Base-by-base conservation (phyloP, 495 filamentous ascomycete species). In the Cenococcum geophilum region DNA sequence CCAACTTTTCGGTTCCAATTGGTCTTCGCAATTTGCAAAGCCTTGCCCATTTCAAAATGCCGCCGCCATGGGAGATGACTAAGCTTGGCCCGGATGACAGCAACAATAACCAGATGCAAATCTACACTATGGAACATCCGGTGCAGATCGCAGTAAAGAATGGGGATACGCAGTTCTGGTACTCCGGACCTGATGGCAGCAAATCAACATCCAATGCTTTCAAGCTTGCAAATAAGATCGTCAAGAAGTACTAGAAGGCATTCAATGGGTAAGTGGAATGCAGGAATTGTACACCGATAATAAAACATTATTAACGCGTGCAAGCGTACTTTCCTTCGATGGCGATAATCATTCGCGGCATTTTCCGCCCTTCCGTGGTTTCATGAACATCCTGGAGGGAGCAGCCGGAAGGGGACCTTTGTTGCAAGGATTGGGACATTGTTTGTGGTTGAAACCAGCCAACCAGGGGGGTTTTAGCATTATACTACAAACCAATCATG, bases 181-280 rank as follows among this genome's bases (percentile, higher is more conserved):
- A 52, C 8, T 25, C 12, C 21, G 49, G 49, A 2, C 49, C 49
- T 25, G 49, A 52, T 25, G 49, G 49, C 18, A 52, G 49, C 49
- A 52, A 52, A 27, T 18, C 49, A 11, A 52, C 49, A 5, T 52
- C 49, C 18, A 52, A 52, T 27, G 49, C 49, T 0, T 27, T 52
- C 49, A 32, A 52, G 49, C 25, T 52, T 9, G 49, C 49, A 25
- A 52, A 25, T 16, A 52, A 52, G 49, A 32, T 52, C 9, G 25
- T 52, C 5, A 52, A 52, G 20, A 52, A n/a, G 5, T 8, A 32
- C 21, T 52, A 52, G 40, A 45, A 14, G 40, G 40, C 11, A 16
- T 18, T 45, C 18, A 2, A 45, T 16, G 18, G 12, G 40, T 45
- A 45, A 45, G 40, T 16, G 40, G 40, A 18, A 45, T 32, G 27